Base-by-base conservation (phyloP, 768 basidiomycete genomes). In the Mycena chlorophos region DNA sequence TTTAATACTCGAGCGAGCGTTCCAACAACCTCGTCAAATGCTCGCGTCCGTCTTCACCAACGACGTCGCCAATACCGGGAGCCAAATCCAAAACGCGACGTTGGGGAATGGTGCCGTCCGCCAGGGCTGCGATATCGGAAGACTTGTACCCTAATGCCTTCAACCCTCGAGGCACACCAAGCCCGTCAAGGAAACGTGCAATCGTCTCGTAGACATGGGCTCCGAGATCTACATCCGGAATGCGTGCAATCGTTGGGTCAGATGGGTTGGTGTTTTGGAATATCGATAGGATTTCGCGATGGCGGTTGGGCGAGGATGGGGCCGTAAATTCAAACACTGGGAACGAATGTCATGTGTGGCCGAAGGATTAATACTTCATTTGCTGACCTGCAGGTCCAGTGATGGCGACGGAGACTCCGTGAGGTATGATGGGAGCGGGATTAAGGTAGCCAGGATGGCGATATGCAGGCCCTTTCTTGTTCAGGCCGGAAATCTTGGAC, bases 321-420 rank as follows among this genome's bases (percentile, higher is more conserved):
- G 96, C 89, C 6, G 96, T 98, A 72, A 95, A 98, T 66, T 89
- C 84, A 80, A 98, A 98, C 40, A 98, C 96, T 83, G 48, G 54
- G 26, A 57, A 57, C 31, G 27, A 8, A 26, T 12, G 25, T 38
- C 17, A n/a, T 51, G 5, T 48, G 55, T 26, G 63, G 53, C 3
- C 49, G 62, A 43, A 57, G 31, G 25, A 56, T 51, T 34, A 66
- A 20, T 8, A 42, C 13, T 6, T 19, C 14, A n/a, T n/a, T n/a
- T 8, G 53, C 73, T 52, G 68, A 82, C 85, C 85, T 62, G 96
- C 89, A 26, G 94, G 94, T 10, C 91, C 94, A 19, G 92, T 91
- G 54, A 96, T 74, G 4, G 94, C 92, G 46, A 96, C 94, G 61
- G 91, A 89, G 65, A 96, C 77, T 46, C 94, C 94, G 65, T 97